A percentile compares a stretch with the other conserved stretches of the same genome.
Conservation (phyloP, 2,329 filamentous ascomycete genomes). For the Pseudodiploospora longispora region DNA sequence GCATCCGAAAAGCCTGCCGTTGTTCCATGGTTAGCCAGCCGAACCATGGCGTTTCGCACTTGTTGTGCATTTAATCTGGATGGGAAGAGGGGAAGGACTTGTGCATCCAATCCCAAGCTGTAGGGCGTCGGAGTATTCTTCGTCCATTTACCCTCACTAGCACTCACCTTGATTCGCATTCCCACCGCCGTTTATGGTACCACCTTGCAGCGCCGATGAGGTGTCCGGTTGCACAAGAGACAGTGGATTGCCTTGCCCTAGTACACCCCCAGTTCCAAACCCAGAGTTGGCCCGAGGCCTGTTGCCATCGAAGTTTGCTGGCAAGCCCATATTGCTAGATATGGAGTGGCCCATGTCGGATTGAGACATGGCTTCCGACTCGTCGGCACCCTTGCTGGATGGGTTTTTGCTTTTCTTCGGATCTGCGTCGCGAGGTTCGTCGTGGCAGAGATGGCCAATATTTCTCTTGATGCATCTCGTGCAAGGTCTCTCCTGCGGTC, state of each 20-base stretch:
- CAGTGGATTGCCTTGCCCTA: slow-evolving; percentile 46
- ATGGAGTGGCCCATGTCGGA: slow-evolving; percentile 47
- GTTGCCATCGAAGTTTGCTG: slow-evolving; percentile 31
- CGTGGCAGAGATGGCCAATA: slow-evolving; percentile 96
- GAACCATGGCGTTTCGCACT: not conserved
- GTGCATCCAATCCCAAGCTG: too few species aligned
- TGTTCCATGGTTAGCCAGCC: slow-evolving; percentile 25
- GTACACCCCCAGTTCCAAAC: slow-evolving; percentile 32
- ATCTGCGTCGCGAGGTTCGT: slow-evolving; percentile 82
- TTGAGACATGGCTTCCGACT: slow-evolving; percentile 45
- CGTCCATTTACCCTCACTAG: not conserved
- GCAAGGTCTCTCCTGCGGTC: slow-evolving; percentile 78
- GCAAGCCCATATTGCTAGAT: slow-evolving; percentile 47
- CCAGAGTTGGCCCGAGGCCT: slow-evolving; percentile 30
- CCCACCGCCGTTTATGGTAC: slow-evolving; percentile 44
- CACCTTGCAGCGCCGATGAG: slow-evolving; percentile 58
- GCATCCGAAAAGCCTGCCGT: slow-evolving; percentile 75
- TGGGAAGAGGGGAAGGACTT: too few species aligned
- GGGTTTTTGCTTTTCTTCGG: slow-evolving; percentile 70
- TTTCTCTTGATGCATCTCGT: slow-evolving; percentile 96
- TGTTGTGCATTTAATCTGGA: too few species aligned
- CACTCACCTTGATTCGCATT: slow-evolving; percentile 69
- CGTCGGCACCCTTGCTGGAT: slow-evolving; percentile 38
- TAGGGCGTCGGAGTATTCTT: too few species aligned
- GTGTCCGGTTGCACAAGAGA: slow-evolving; percentile 66